Conservation (phyloP, 352 stramenopile species). For the Phytophthora multivora region DNA sequence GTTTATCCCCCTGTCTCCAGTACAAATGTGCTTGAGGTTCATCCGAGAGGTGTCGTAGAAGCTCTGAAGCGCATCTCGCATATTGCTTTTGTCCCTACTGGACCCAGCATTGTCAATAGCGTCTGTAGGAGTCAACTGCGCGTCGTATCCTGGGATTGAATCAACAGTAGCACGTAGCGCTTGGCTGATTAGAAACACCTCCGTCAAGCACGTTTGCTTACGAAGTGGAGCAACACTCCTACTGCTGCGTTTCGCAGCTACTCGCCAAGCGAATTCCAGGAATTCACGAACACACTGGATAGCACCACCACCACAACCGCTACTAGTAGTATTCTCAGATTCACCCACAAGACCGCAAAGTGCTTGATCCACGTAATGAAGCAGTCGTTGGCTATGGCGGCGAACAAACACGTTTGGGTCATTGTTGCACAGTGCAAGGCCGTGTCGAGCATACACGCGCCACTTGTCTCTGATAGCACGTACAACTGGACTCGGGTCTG, state of each 20-base stretch:
- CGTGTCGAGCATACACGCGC: slow-evolving; percentile 36
- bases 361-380: slow-evolving; percentile 25
- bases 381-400: slow-evolving; percentile 26
- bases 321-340: slow-evolving; percentile 1
- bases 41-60: slow-evolving; percentile 37
- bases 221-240: neutral
- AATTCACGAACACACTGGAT: slow-evolving; percentile 47
- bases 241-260: slow-evolving; percentile 38
- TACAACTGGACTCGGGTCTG: slow-evolving; percentile 5
- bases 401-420: slow-evolving; percentile 63
- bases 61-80: slow-evolving; percentile 12
- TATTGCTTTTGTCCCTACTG: neutral
- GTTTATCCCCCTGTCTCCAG: neutral
- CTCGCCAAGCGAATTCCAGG: slow-evolving; percentile 46
- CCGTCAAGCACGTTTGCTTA: slow-evolving; percentile 40
- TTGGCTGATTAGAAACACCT: slow-evolving; percentile 49
- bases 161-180: slow-evolving; percentile 32
- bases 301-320: neutral
- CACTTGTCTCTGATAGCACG: slow-evolving; percentile 37
- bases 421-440: slow-evolving; percentile 48
- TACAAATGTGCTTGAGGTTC: slow-evolving; percentile 5
- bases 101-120: neutral
- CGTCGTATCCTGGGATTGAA: slow-evolving; percentile 20
- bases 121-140: neutral
- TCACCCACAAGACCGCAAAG: slow-evolving; percentile 10